Conservation (phyloP, 352 stramenopile species). For the Pythium pyrilobum region DNA sequence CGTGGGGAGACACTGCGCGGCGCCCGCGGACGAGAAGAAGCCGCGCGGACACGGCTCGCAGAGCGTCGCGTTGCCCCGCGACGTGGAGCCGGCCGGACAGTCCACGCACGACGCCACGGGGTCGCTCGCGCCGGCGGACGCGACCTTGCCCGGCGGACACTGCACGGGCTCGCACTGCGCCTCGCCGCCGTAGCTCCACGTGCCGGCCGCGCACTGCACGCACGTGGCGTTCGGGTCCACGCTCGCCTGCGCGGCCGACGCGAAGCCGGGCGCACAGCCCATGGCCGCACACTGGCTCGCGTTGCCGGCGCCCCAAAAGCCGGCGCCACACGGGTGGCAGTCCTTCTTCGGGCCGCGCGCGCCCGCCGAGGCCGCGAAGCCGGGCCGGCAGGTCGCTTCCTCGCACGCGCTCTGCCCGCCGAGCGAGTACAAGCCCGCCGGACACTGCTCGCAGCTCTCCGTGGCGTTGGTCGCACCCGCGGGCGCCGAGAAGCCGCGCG, state of each 20-base stretch:
- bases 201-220: conserved; percentile 22
- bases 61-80: conserved; percentile 27
- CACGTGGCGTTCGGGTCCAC: conserved; percentile 28
- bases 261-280: conserved; percentile 24
- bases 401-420: conserved; percentile 27
- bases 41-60: conserved; percentile 30
- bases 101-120: conserved; percentile 21
- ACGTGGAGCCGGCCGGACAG: conserved; percentile 30
- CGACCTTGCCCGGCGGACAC: conserved; percentile 25
- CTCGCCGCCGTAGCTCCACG: conserved; percentile 26
- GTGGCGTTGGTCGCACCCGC: conserved; percentile 18
- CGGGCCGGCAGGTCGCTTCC: conserved; percentile 29
- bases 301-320: conserved; percentile 31
- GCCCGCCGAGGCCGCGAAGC: conserved; percentile 20
- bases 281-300: conserved; percentile 19
- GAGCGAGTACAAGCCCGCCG: conserved; percentile 28
- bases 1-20: conserved; percentile 21
- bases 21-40: conserved; percentile 22
- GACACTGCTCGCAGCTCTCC: conserved; percentile 24
- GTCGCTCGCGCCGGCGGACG: conserved; percentile 24
- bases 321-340: conserved; percentile 30
- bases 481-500: conserved; percentile 21
- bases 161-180: conserved; percentile 29
- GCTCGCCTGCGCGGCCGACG: conserved; percentile 19
- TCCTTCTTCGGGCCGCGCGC: conserved; percentile 29